Base-by-base conservation (phyloP, 192 early-diverging fungal species). In the Linnemannia hyalina region DNA sequence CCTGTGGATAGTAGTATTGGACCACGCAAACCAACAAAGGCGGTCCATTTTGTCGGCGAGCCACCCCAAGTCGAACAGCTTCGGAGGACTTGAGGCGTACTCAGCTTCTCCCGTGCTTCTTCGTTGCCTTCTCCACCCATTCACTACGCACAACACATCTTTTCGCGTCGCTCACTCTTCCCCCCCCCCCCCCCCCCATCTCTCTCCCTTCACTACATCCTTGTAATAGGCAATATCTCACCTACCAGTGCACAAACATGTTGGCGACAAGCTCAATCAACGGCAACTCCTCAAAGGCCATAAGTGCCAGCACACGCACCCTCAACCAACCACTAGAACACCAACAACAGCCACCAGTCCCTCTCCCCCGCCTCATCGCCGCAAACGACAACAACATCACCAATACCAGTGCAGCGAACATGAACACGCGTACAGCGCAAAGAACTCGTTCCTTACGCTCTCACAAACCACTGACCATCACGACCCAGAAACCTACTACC, bases 401-500 rank as follows among this genome's bases (percentile, higher is more conserved):
- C 20, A 52, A 52, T 16, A 52, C 15, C 49, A 52, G 15, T 6
- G 6, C 49, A 18, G 15, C 49, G 5, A 52, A 35, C 60, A 10
- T 35, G 26, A 15, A 35, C 11, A 35, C 29, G 4, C 13, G 26
- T 32, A 6, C 60, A 29, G 29, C 29, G 13, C 29, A 65, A 13
- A 10, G 60, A 7, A 65, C 60, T 32, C 60, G 60, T 2, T 65
- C 29, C 36, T 22, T 71, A 16, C 41, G n/a, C 36, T 38, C 18
- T 40, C 35, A 36, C 32, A 74, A 80, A 18, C 79, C 73, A 13
- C 44, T 42, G 6, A 54, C 79, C 5, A 80, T 74, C 60, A 74
- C 79, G 8, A 80, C 78, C 8, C 77, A 78, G 2, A 65, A 26
- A 15, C 11, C 29, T 0, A 73, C 23, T 11, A 22, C 26, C 6